phyloP scores from a whole-genome alignment of 306 rosid genomes.

The Vigna reflexopilosa region DNA sequence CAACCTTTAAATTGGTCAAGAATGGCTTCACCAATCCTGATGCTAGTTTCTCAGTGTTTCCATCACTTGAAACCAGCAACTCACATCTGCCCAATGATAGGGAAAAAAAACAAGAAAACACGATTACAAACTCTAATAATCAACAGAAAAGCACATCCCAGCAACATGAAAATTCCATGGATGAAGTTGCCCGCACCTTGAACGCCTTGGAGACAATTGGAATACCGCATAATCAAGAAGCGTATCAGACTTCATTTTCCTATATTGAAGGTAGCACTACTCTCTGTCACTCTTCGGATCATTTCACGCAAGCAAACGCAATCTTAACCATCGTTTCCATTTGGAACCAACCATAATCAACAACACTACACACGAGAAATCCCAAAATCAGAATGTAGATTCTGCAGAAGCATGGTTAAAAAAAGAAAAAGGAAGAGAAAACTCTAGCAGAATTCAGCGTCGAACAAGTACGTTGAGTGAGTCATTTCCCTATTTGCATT shows the following conservation, averaged over 20 bases:
- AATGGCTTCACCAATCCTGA: conserved; percentile 92
- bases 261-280: conserved; percentile 43
- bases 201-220: conserved; percentile 88
- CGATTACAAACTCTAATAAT: conserved; percentile 13
- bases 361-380: conserved; percentile 32
- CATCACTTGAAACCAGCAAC: conserved; percentile 75
- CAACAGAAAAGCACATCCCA: conserved; percentile 15
- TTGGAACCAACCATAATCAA: conserved; percentile 37
- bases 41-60: conserved; percentile 83
- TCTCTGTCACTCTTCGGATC: conserved; percentile 43
- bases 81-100: conserved; percentile 71
- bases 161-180: conserved; percentile 31
- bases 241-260: conserved; percentile 86
- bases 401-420: conserved; percentile 32
- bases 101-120: conserved; percentile 23
- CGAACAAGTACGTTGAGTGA: conserved; percentile 23
- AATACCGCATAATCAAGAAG: conserved; percentile 91
- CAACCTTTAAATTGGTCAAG: conserved; percentile 82
- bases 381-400: conserved; percentile 44
- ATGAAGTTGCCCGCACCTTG: conserved; percentile 60
- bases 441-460: conserved; percentile 33
- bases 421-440: neutral
- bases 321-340: conserved; percentile 36
- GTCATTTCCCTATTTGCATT: conserved; percentile 48
- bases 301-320: conserved; percentile 53